Evolutionary conservation across 1,284 basidiomycete genomes (phyloP), one percentile per base, ranked within the genome.

Genomic region (Boletus smithii): DNA sequence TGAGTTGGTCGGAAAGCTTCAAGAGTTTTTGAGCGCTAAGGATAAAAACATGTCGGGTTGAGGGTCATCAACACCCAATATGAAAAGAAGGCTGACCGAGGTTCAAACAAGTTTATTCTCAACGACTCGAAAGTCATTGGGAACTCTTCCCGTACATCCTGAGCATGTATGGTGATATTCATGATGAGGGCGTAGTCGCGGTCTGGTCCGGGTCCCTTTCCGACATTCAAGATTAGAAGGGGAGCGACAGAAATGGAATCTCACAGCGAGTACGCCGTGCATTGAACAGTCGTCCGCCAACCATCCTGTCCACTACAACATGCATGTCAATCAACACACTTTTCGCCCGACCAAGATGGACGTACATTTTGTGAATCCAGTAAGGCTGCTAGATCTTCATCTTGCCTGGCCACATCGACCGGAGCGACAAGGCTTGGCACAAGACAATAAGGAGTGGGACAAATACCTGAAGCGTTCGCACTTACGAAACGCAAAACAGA

Each of bases 401-500:
- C 69, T 38, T 60, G 55, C 40, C 56, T 58, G 55, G 71, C 63
- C 11, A 58, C 40, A 10, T 66, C 59, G 2, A 58, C 61, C 31
- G 73, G 69, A 11, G 71, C 54, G 8, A 62, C 60, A 38, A 72
- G 36, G 36, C 60, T 62, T 17, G 29, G 5, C 3, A 26, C 16
- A 13, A 7, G 7, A 34, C 2, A 9, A 11, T n/a, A 8, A 36
- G 43, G 24, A 41, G 18, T 42, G 32, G n/a, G n/a, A n/a, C n/a
- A n/a, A n/a, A n/a, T n/a, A n/a, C n/a, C n/a, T n/a, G n/a, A n/a
- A n/a, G n/a, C n/a, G n/a, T n/a, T n/a, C n/a, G n/a, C n/a, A n/a
- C n/a, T n/a, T n/a, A 77, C 60, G 53, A 75, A 59, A 68, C 68
- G 49, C 65, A 76, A 63, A 58, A 66, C 59, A 49, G 73, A 65